These are phyloP conservation scores for Nidularia sp. DNA, from an alignment of 768 basidiomycete genomes.

Conservation along the genomic window DNA sequence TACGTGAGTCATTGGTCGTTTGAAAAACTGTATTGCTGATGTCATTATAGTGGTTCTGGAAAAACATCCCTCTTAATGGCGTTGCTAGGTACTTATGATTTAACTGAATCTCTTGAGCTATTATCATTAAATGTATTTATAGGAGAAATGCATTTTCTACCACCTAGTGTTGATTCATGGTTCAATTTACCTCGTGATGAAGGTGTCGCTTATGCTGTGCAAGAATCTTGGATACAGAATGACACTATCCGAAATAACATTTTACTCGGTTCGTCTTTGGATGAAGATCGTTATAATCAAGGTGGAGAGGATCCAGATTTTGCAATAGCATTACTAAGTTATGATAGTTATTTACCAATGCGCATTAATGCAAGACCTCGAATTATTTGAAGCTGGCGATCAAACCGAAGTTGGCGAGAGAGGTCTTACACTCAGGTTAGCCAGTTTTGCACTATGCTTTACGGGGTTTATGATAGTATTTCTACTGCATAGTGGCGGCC, in stretches of 20 bases:
- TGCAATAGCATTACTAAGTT: not conserved
- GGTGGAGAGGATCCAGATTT: not conserved
- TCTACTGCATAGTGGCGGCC: not conserved
- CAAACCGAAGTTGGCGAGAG: constrained; percentile 68
- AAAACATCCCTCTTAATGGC: constrained; percentile 60
- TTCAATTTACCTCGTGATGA: constrained; percentile 64
- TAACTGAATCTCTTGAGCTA: not conserved
- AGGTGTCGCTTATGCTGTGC: constrained; percentile 78
- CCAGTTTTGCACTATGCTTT: not conserved
- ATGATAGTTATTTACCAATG: constrained; percentile 57
- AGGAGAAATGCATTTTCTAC: constrained; percentile 68
- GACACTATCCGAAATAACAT: constrained; percentile 54
- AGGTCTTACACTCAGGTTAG: constrained; percentile 47
- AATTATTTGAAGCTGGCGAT: constrained; percentile 62
- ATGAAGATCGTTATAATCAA: constrained; percentile 71
- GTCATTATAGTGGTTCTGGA: constrained; percentile 33
- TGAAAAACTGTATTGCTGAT: not conserved
- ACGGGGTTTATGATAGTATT: not conserved
- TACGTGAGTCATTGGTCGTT: constrained; percentile 23
- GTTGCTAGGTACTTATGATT: not conserved
- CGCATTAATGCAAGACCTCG: constrained; percentile 66
- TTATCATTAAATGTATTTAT: not conserved
- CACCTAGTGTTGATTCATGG: constrained; percentile 49
- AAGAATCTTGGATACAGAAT: constrained; percentile 81
- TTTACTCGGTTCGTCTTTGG: constrained; percentile 68